A percentile compares a stretch with the other conserved stretches of the same genome.
Conservation (phyloP, 768 basidiomycete genomes). For the Tylopilus balloui region DNA sequence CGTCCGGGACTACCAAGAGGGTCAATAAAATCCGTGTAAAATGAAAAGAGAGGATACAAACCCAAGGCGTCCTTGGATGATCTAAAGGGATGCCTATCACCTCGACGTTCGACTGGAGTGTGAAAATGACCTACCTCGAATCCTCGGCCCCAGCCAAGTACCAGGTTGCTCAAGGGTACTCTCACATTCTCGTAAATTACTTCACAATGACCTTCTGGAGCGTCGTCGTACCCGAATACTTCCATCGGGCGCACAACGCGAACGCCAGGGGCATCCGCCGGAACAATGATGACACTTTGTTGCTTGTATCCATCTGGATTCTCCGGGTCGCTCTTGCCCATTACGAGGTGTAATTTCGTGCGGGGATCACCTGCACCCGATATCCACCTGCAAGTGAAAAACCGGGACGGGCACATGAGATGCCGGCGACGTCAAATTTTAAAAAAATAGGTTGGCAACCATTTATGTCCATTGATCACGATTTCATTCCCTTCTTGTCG, state of each 20-base stretch:
- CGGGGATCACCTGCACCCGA: constrained; percentile 94
- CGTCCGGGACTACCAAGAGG: constrained; percentile 69
- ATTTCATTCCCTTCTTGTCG: constrained; percentile 81
- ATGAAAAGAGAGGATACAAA: constrained; percentile 29
- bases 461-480: constrained; percentile 95
- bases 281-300: constrained; percentile 95
- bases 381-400: constrained; percentile 69
- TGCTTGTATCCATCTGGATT: constrained; percentile 75
- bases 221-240: constrained; percentile 93
- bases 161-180: constrained; percentile 75
- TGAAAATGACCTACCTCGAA: constrained; percentile 62
- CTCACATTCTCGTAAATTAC: constrained; percentile 92
- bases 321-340: constrained; percentile 89
- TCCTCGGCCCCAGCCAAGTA: constrained; percentile 91
- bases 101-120: neutral
- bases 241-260: constrained; percentile 88
- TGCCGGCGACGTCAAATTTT: neutral
- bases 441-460: constrained; percentile 43
- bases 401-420: constrained; percentile 15
- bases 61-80: constrained; percentile 96
- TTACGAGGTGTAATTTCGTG: constrained; percentile 83
- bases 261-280: constrained; percentile 80
- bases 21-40: neutral
- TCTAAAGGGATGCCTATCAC: constrained; percentile 37
- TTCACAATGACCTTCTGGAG: constrained; percentile 96